Evolutionary conservation across 2,329 filamentous ascomycete genomes (phyloP).

Genomic region (Trichoderma sp.): DNA sequence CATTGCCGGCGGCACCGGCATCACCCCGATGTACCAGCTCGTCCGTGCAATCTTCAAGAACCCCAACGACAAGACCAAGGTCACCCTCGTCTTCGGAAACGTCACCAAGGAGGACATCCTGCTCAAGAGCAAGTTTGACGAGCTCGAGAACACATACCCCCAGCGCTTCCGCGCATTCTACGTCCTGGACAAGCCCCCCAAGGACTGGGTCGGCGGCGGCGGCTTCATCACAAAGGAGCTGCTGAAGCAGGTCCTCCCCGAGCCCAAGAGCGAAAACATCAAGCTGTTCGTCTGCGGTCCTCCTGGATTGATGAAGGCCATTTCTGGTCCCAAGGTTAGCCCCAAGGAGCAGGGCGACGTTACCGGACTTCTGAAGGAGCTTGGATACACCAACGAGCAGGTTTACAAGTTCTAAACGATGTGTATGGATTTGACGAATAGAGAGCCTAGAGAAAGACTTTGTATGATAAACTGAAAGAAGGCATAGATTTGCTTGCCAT

Average conservation of each 20-base stretch:
- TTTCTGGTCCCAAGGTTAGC: constrained; percentile 87
- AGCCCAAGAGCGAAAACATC: constrained; percentile 88
- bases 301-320: constrained; percentile 88
- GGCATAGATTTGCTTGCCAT: constrained; percentile 2
- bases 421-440: background rate
- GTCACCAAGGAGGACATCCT: constrained; percentile 88
- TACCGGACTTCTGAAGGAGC: constrained; percentile 76
- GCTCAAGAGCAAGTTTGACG: constrained; percentile 79
- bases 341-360: constrained; percentile 95
- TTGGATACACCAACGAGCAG: constrained; percentile 73
- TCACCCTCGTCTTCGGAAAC: constrained; percentile 94
- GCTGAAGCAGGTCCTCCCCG: constrained; percentile 90
- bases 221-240: constrained; percentile 89
- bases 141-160: constrained; percentile 93
- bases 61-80: constrained; percentile 95
- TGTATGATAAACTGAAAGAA: constrained; percentile 15
- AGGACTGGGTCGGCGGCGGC: constrained; percentile 75
- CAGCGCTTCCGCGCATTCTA: constrained; percentile 96
- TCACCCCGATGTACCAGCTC: constrained; percentile 98
- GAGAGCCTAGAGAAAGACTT: background rate
- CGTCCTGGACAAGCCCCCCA: constrained; percentile 81
- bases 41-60: constrained; percentile 91
- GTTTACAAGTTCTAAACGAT: constrained; percentile 84
- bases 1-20: constrained; percentile 93
- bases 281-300: constrained; percentile 97